Evolutionary conservation across 1,284 basidiomycete genomes (phyloP).

Genomic region (Entoloma clypeatum): DNA sequence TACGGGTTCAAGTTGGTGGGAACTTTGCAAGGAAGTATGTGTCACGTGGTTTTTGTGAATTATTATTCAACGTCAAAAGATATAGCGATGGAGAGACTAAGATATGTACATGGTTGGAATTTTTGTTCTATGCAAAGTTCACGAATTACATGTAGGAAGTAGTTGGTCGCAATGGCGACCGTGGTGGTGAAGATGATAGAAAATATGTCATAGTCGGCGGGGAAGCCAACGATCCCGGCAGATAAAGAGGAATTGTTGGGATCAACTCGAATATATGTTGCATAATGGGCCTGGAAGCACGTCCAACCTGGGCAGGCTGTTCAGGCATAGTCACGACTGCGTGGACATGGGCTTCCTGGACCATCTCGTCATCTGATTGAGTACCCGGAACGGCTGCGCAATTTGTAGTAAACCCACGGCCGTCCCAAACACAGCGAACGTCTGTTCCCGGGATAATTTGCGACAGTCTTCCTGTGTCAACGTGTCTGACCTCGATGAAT

Average conservation of each 20-base stretch:
- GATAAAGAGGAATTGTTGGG: conserved; percentile 66
- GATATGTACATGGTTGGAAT: too few relatives aligned
- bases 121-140: too few relatives aligned
- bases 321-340: conserved; percentile 68
- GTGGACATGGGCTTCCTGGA: conserved; percentile 71
- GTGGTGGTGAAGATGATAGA: conserved; percentile 51
- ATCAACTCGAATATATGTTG: conserved; percentile 82
- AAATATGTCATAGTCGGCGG: conserved; percentile 62
- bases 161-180: conserved; percentile 41
- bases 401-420: conserved; percentile 56
- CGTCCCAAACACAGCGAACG: conserved; percentile 86
- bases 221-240: conserved; percentile 53
- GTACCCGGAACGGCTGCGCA: conserved; percentile 63
- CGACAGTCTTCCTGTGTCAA: conserved; percentile 80
- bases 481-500: conserved; percentile 91
- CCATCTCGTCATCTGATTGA: conserved; percentile 45
- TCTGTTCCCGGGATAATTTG: conserved; percentile 91
- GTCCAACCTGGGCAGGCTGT: conserved; percentile 29
- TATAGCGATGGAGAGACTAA: too few relatives aligned
- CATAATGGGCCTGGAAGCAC: conserved; percentile 43
- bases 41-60: too few relatives aligned
- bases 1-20: too few relatives aligned
- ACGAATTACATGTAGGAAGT: conserved; percentile 15
- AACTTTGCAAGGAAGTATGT: too few relatives aligned
- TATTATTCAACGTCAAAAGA: too few relatives aligned